Evolutionary conservation across 441 rosid species (phyloP).

Genomic region (Populus hybrid): DNA sequence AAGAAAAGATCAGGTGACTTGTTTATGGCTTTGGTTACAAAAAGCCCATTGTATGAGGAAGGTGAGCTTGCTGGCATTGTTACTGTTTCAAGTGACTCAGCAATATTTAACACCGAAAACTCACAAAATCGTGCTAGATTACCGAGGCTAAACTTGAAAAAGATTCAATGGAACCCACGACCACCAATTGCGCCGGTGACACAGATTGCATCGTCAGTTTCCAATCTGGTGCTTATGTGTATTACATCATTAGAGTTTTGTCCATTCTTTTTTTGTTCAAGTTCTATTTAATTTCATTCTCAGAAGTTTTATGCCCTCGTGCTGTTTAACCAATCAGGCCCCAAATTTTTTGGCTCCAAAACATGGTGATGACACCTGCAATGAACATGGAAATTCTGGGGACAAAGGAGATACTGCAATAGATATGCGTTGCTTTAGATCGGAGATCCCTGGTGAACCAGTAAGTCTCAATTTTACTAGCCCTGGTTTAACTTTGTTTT

Average conservation of each 20-base stretch:
- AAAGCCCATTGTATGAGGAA: conserved; percentile 55
- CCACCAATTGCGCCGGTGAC: conserved; percentile 46
- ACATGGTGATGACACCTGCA: conserved; percentile 31
- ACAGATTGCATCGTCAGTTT: conserved; percentile 62
- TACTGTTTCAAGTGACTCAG: conserved; percentile 71
- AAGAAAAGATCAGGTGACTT: conserved; percentile 61
- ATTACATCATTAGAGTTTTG: conserved; percentile 18
- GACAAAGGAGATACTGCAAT: conserved; percentile 32
- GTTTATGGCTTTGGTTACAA: conserved; percentile 65
- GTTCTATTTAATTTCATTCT: conserved; percentile 14
- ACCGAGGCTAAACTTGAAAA: conserved; percentile 39
- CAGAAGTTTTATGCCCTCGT: conserved; percentile 21
- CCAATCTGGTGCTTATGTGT: conserved; percentile 63
- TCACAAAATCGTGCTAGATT: conserved; percentile 31
- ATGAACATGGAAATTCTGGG: conserved; percentile 22
- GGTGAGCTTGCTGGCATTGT: conserved; percentile 64
- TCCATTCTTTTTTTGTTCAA: not conserved
- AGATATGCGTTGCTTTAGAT: conserved; percentile 29
- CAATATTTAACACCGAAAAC: conserved; percentile 39
- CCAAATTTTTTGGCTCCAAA: conserved; percentile 44
- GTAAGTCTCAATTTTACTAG: conserved; percentile 34
- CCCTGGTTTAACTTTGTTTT: not conserved
- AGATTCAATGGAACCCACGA: conserved; percentile 53
- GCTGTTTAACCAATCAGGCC: conserved; percentile 42
- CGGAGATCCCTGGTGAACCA: conserved; percentile 41